These are phyloP conservation scores for Eimeria falciformis DNA, from an alignment of 169 alveolate species.

Conservation along the genomic window DNA sequence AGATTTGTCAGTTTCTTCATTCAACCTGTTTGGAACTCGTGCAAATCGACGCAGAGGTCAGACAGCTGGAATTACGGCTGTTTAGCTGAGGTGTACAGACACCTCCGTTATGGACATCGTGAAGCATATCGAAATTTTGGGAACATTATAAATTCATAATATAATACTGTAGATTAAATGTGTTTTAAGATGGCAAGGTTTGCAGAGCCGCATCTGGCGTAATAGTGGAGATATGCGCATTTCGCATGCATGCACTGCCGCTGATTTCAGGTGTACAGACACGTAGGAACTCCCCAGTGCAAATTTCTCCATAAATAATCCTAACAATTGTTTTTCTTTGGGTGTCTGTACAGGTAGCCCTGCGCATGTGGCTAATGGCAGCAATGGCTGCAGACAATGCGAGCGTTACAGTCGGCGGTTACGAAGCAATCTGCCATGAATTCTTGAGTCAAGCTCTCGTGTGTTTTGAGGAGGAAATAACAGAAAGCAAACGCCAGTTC, in stretches of 20 bases:
- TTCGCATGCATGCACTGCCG: neutral
- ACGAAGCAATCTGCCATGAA: conserved; percentile 82
- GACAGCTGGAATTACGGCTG: no score
- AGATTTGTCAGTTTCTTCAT: conserved; percentile 80
- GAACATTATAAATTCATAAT: no score
- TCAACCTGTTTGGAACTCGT: conserved; percentile 50
- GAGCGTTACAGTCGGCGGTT: conserved; percentile 43
- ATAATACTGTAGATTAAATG: no score
- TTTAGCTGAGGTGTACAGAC: no score
- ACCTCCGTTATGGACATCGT: no score
- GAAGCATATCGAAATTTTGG: no score
- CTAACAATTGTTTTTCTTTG: neutral
- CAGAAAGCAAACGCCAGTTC: conserved; percentile 80
- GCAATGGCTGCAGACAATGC: conserved; percentile 75
- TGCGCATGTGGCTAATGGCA: conserved; percentile 77
- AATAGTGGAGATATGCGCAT: neutral
- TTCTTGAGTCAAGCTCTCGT: conserved; percentile 81
- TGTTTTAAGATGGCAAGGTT: no score
- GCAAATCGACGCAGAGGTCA: conserved; percentile 28
- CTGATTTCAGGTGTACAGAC: conserved; percentile 36
- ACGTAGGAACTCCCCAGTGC: no score
- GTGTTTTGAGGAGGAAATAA: conserved; percentile 82
- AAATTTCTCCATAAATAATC: no score
- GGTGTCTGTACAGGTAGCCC: conserved; percentile 72
- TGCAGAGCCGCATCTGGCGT: no score